Evolutionary conservation across 768 basidiomycete genomes (phyloP), one percentile per base, ranked within the genome.

Genomic region (Chlorophyllum brunneum): DNA sequence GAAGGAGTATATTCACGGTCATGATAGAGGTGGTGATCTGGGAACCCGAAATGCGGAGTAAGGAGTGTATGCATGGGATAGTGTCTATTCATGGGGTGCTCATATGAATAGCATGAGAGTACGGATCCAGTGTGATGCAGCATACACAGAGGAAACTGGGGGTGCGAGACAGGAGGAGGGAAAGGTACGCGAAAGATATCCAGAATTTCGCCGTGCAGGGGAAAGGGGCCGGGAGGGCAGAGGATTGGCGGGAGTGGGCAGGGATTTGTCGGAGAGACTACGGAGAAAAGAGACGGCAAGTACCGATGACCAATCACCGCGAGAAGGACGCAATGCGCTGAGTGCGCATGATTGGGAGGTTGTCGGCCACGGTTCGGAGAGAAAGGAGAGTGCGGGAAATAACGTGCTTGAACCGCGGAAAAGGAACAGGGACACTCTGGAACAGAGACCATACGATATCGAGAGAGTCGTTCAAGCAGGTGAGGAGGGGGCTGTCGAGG

Each of bases 301-400:
- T 49, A 40, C 54, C 54, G 54, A 23, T 29, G 54, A 33, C 27
- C 31, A 53, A 53, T 51, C 37, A 38, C 48, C 37, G 48, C 48
- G 37, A 37, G 26, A 40, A 41, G 41, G 24, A 20, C 11, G 24
- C 41, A 42, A 15, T 42, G 41, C 13, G 50, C 22, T 22, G 24
- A 37, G 27, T 29, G 37, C 40, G 39, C 48, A 34, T 48, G 48
- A n/a, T n/a, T n/a, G n/a, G n/a, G n/a, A n/a, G n/a, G n/a, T n/a
- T n/a, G n/a, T n/a, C n/a, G n/a, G n/a, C n/a, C n/a, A n/a, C n/a
- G n/a, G n/a, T n/a, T n/a, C n/a, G n/a, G n/a, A n/a, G n/a, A n/a
- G n/a, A n/a, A n/a, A n/a, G n/a, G n/a, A n/a, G n/a, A n/a, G n/a
- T n/a, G n/a, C n/a, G n/a, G n/a, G n/a, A n/a, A n/a, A n/a, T n/a